Evolutionary conservation across 148 eudicot genomes (phyloP).

Genomic region (Cornus controversa): DNA sequence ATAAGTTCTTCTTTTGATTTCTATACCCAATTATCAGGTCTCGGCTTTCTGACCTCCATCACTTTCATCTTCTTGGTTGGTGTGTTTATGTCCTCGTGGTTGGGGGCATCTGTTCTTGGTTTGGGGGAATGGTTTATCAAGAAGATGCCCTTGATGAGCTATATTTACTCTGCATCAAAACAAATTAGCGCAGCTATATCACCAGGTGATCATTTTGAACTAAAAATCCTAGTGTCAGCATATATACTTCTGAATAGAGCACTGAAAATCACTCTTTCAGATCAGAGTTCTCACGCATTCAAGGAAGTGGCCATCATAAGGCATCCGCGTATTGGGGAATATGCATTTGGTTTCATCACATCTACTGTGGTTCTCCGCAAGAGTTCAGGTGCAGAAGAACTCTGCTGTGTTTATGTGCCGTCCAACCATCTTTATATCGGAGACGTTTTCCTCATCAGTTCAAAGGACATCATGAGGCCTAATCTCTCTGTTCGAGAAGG

Average conservation of each 20-base stretch:
- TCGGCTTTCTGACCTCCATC: slow-evolving; percentile 67
- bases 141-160: slow-evolving; percentile 75
- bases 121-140: slow-evolving; percentile 82
- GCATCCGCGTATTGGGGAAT: slow-evolving; percentile 85
- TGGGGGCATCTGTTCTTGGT: slow-evolving; percentile 65
- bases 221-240: neutral
- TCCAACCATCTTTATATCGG: slow-evolving; percentile 84
- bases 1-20: neutral
- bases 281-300: slow-evolving; percentile 68
- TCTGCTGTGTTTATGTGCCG: slow-evolving; percentile 76
- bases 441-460: slow-evolving; percentile 63
- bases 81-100: slow-evolving; percentile 82
- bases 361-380: slow-evolving; percentile 64
- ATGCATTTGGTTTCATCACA: slow-evolving; percentile 82
- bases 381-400: slow-evolving; percentile 65
- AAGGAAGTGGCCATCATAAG: slow-evolving; percentile 83
- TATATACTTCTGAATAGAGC: slow-evolving; percentile 5
- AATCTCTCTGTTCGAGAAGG: slow-evolving; percentile 87
- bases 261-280: slow-evolving; percentile 31
- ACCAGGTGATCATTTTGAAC: slow-evolving; percentile 44
- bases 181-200: slow-evolving; percentile 92
- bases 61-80: slow-evolving; percentile 81
- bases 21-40: slow-evolving; percentile 35
- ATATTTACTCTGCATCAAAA: slow-evolving; percentile 77
- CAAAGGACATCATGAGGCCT: slow-evolving; percentile 77